Evolutionary conservation across 768 basidiomycete species (phyloP).

Genomic region (Auriscalpium orientale): DNA sequence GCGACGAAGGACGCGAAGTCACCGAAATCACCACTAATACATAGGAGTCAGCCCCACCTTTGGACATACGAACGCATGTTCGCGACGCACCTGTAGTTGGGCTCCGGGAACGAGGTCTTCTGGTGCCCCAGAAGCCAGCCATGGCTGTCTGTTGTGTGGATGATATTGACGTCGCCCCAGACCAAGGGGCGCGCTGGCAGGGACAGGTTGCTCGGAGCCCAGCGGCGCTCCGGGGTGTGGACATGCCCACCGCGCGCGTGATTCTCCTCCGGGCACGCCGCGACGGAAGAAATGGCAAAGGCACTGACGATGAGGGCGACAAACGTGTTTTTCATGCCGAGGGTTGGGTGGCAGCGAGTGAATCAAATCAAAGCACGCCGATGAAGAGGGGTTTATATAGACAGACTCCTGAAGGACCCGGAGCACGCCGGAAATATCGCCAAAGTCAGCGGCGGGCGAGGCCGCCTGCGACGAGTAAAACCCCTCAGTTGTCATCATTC

Average conservation of each 20-base stretch:
- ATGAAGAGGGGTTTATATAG: too few species aligned
- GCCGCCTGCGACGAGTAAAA: too few species aligned
- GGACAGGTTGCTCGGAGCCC: constrained; percentile 31
- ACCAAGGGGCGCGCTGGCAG: constrained; percentile 62
- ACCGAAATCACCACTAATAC: constrained; percentile 52
- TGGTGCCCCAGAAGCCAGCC: constrained; percentile 84
- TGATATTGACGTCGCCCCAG: constrained; percentile 87
- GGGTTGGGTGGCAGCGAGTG: not conserved
- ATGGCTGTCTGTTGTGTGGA: constrained; percentile 82
- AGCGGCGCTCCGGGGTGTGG: constrained; percentile 18
- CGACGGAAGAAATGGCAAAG: not conserved
- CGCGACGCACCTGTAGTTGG: constrained; percentile 52
- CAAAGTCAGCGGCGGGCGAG: too few species aligned
- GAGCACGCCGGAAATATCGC: too few species aligned
- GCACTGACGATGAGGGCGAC: not conserved
- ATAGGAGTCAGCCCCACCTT: not conserved
- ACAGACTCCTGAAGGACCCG: too few species aligned
- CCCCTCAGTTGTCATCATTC: too few species aligned
- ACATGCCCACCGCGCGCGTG: not conserved
- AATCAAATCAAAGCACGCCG: too few species aligned
- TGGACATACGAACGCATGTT: not conserved
- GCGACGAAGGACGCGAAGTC: constrained; percentile 79
- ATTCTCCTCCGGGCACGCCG: not conserved
- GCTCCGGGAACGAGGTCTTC: constrained; percentile 63
- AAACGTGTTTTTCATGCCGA: not conserved